These are phyloP conservation scores for Yarrowia hollandica DNA, from an alignment of 805 yeast species.

Conservation along the genomic window DNA sequence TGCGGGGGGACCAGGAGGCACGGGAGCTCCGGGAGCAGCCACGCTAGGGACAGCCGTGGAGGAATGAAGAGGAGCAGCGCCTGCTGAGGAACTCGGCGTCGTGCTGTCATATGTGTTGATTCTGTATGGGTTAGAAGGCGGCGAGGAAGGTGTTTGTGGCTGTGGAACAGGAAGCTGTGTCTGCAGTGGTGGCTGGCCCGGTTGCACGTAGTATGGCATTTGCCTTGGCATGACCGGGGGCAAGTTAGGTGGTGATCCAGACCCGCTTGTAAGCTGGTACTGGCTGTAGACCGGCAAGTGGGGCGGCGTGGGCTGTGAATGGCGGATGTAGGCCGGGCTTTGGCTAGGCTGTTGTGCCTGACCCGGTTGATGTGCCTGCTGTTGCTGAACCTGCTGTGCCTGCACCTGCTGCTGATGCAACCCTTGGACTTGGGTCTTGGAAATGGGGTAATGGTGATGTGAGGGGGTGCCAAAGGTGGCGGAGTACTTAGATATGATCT, in stretches of 20 bases:
- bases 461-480: conserved; percentile 33
- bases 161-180: neutral
- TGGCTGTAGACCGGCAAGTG: conserved; percentile 18
- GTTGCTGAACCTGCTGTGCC: neutral
- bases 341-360: neutral
- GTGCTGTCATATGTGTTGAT: conserved; percentile 6
- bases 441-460: conserved; percentile 12
- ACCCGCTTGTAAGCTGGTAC: conserved; percentile 17
- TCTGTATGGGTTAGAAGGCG: conserved; percentile 10
- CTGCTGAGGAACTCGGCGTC: neutral
- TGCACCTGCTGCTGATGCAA: conserved; percentile 3
- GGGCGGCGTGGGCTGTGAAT: conserved; percentile 25
- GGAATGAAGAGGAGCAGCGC: neutral
- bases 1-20: too few species aligned
- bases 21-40: neutral
- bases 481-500: conserved; percentile 59
- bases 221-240: conserved; percentile 27
- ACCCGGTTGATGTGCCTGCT: neutral
- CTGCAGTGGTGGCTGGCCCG: conserved; percentile 5
- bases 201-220: conserved; percentile 25
- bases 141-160: neutral
- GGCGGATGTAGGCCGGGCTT: neutral
- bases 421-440: conserved; percentile 23
- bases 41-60: too few species aligned
- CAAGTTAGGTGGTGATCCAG: conserved; percentile 1